Conservation (phyloP, 2,329 filamentous ascomycete species). For the Aureobasidium sp. region DNA sequence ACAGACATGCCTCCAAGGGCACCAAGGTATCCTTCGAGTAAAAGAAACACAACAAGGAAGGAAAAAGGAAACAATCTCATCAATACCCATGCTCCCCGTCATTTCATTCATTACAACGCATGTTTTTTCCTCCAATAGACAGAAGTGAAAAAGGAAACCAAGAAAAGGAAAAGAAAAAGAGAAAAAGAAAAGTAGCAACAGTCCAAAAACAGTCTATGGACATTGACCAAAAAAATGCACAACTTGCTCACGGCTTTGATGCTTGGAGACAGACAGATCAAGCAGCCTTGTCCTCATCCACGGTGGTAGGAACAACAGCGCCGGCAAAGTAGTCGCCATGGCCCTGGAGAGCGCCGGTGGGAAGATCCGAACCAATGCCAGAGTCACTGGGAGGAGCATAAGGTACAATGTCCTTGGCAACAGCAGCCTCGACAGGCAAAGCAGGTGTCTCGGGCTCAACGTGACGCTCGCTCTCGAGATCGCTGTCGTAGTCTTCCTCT, state of each 20-base stretch:
- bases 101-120: conserved; percentile 2
- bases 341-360: conserved; percentile 24
- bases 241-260: neutral
- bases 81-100: conserved; percentile 4
- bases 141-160: no score
- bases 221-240: neutral
- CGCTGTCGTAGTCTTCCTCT: conserved; percentile 20
- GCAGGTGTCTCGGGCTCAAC: conserved; percentile 12
- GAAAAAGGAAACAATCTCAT: neutral
- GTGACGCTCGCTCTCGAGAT: conserved; percentile 16
- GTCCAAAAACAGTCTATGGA: no score
- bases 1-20: neutral
- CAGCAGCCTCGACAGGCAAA: conserved; percentile 13
- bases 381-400: conserved; percentile 33
- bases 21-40: neutral
- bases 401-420: conserved; percentile 17
- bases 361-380: conserved; percentile 34
- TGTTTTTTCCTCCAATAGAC: neutral
- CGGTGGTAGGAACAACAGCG: neutral
- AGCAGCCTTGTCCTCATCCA: neutral
- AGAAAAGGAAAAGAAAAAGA: neutral
- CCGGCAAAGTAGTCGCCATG: conserved; percentile 13
- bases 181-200: neutral
- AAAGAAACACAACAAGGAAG: neutral
- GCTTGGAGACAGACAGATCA: neutral